Conservation (phyloP, 345 rosid species). For the Excoecaria cochinchinensis region DNA sequence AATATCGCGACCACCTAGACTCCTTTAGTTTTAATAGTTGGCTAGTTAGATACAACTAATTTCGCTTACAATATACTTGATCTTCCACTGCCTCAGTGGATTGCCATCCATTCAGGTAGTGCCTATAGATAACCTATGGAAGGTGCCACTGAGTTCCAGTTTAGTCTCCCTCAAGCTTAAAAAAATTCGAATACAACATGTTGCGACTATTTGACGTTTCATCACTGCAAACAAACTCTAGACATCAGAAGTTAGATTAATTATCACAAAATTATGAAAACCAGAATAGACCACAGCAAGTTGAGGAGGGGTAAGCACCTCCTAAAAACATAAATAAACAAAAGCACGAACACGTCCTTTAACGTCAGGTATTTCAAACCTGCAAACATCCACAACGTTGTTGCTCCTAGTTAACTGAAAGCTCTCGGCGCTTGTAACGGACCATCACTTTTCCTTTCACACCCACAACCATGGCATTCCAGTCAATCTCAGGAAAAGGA, state of each 20-base stretch:
- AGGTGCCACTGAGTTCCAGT: too few relatives aligned
- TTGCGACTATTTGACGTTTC: background rate
- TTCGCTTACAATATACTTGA: too few relatives aligned
- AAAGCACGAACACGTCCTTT: slow-evolving; percentile 2
- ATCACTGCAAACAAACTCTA: slow-evolving; percentile 5
- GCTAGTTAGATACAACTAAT: too few relatives aligned
- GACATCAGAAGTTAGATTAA: background rate
- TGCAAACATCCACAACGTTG: slow-evolving; percentile 4
- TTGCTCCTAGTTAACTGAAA: slow-evolving; percentile 11
- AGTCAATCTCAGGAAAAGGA: slow-evolving; percentile 95
- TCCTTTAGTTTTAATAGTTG: too few relatives aligned
- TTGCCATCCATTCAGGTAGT: too few relatives aligned
- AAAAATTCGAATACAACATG: too few relatives aligned
- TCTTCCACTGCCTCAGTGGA: too few relatives aligned
- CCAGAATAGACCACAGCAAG: background rate
- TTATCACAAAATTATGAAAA: background rate
- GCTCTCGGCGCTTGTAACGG: slow-evolving; percentile 54
- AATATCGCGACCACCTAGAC: too few relatives aligned
- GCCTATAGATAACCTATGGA: too few relatives aligned
- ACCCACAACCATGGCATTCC: slow-evolving; percentile 99
- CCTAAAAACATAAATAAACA: slow-evolving; percentile 3
- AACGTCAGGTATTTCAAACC: background rate
- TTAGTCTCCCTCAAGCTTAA: background rate
- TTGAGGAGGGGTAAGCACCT: slow-evolving; percentile 6
- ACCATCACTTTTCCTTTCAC: slow-evolving; percentile 97